Evolutionary conservation across 306 rosid species (phyloP).

Genomic region (Erythrophleum fordii): DNA sequence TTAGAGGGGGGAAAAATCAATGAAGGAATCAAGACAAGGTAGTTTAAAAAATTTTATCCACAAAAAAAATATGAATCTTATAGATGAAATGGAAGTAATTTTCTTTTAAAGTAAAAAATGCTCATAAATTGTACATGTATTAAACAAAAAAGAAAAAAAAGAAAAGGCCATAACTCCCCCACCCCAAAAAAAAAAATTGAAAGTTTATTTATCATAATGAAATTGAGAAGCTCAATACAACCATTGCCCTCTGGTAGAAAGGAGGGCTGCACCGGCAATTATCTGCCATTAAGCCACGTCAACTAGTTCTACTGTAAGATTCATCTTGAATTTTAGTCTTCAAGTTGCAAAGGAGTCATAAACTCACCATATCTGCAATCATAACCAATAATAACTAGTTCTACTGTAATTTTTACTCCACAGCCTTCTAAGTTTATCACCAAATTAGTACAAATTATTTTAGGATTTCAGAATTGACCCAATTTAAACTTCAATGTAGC

Average conservation of each 20-base stretch:
- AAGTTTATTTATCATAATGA: constrained; percentile 14
- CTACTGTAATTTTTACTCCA: not conserved
- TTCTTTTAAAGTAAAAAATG: not conserved
- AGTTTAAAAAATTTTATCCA: not conserved
- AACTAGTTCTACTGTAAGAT: not conserved
- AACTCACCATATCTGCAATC: not conserved
- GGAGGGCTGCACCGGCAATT: not conserved
- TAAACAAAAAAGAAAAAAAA: not conserved
- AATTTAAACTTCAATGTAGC: not conserved
- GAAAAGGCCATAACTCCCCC: not conserved
- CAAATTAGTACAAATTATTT: not conserved
- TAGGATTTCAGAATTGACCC: not conserved
- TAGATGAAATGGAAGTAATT: not conserved
- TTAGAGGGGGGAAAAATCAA: not conserved
- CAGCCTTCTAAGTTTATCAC: constrained; percentile 12
- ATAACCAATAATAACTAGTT: not conserved
- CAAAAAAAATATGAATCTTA: not conserved
- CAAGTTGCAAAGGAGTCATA: constrained; percentile 1
- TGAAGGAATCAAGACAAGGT: not conserved
- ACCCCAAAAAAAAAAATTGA: not conserved
- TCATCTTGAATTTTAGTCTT: not conserved
- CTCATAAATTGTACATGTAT: not conserved
- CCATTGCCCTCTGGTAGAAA: constrained; percentile 5
- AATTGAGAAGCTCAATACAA: not conserved
- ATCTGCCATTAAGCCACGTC: not conserved